Evolutionary conservation across 108 stramenopile species (phyloP).

Genomic region (Bacterosira constricta): DNA sequence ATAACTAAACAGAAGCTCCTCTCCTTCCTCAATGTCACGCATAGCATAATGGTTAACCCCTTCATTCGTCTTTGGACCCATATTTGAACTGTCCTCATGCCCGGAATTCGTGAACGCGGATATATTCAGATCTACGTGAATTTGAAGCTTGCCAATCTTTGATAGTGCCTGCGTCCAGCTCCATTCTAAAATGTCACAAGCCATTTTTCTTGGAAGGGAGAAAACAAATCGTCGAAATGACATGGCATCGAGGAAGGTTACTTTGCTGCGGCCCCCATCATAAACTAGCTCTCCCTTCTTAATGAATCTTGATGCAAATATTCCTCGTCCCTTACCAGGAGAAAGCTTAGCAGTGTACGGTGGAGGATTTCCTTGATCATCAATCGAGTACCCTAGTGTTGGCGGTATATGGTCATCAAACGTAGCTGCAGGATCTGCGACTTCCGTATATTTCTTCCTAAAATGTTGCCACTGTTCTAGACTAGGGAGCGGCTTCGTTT

Average conservation of each 20-base stretch:
- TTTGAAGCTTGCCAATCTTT: neutral
- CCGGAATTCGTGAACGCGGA: conserved; percentile 4
- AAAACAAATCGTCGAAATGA: conserved; percentile 2
- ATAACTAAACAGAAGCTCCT: too few species aligned
- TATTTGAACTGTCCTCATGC: neutral
- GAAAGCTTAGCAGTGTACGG: neutral
- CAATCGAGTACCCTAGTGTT: neutral
- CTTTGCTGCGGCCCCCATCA: neutral
- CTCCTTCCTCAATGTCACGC: too few species aligned
- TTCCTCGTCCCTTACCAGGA: neutral
- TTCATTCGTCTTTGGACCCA: neutral
- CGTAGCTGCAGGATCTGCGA: neutral
- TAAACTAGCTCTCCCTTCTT: conserved; percentile 4
- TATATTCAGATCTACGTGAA: neutral
- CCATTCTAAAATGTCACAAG: conserved; percentile 16
- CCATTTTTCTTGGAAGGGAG: neutral
- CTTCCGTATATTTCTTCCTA: neutral
- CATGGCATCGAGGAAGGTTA: neutral
- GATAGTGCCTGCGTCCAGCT: neutral
- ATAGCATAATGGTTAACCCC: too few species aligned
- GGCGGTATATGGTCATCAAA: neutral
- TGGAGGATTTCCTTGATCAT: neutral
- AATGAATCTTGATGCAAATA: neutral
- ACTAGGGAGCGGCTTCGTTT: neutral
- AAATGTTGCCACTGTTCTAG: neutral